A percentile compares a stretch with the other conserved stretches of the same genome.
Evolutionary conservation across 2,329 filamentous ascomycete species (phyloP).

Genomic region (Bertia moriformis): DNA sequence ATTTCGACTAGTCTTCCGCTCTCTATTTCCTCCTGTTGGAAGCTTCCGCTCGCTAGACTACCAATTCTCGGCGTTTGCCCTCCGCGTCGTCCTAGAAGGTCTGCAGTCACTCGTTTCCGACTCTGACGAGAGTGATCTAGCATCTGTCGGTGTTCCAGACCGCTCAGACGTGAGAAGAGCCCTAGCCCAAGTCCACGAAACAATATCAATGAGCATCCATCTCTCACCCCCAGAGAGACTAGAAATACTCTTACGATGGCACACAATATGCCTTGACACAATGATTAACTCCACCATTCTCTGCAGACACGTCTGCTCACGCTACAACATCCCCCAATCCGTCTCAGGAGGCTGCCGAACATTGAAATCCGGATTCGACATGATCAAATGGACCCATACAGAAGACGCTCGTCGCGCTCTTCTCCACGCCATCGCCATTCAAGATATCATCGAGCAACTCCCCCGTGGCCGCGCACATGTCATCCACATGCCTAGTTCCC

Average conservation of each 20-base stretch:
- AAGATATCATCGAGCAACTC: conserved; percentile 27
- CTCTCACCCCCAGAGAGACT: conserved; percentile 19
- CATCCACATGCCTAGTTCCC: conserved; percentile 25
- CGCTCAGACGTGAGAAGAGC: conserved; percentile 20
- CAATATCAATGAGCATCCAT: conserved; percentile 18
- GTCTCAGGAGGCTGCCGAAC: conserved; percentile 16
- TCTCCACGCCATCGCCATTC: conserved; percentile 26
- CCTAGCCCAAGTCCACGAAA: conserved; percentile 21
- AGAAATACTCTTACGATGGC: conserved; percentile 25
- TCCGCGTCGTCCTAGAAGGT: conserved; percentile 25
- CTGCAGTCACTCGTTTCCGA: conserved; percentile 25
- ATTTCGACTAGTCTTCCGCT: conserved; percentile 22
- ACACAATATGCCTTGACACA: conserved; percentile 25
- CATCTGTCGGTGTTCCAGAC: conserved; percentile 20
- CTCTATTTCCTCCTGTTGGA: conserved; percentile 18
- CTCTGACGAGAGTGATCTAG: conserved; percentile 17
- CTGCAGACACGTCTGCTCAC: conserved; percentile 20
- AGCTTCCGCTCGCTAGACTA: conserved; percentile 13
- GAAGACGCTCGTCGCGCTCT: conserved; percentile 22
- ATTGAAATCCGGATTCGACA: conserved; percentile 15
- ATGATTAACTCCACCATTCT: conserved; percentile 22
- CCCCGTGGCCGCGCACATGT: conserved; percentile 26
- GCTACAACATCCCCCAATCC: conserved; percentile 20
- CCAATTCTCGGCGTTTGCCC: conserved; percentile 20
- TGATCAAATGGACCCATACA: conserved; percentile 19